These are phyloP conservation scores for Sporormia fimetaria DNA, from an alignment of 495 filamentous ascomycete genomes.

Conservation along the genomic window DNA sequence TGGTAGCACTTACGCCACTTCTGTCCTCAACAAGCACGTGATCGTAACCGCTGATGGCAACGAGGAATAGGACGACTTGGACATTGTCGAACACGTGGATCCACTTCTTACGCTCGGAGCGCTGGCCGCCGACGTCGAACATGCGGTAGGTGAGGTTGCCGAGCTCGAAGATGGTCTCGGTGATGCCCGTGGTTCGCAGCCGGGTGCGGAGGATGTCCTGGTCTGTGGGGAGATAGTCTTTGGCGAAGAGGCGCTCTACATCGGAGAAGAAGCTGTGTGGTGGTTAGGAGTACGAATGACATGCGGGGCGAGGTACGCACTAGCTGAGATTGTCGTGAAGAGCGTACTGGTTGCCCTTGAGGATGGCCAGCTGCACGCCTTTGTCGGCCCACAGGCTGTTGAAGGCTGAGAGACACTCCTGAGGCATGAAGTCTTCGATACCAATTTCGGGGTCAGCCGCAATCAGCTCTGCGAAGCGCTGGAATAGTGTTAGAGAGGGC, in stretches of 20 bases:
- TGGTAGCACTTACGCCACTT: slow-evolving; percentile 23
- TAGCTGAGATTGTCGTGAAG: slow-evolving; percentile 97
- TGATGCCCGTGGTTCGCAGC: slow-evolving; percentile 99
- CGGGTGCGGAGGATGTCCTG: slow-evolving; percentile 95
- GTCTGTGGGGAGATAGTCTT: slow-evolving; percentile 92
- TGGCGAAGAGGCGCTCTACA: slow-evolving; percentile 79
- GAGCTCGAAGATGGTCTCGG: slow-evolving; percentile 96
- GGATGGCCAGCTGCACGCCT: slow-evolving; percentile 77
- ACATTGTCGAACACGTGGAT: slow-evolving; percentile 99
- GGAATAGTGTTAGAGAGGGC: not conserved
- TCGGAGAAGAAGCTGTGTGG: slow-evolving; percentile 86
- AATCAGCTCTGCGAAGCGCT: slow-evolving; percentile 29
- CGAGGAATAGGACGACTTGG: slow-evolving; percentile 94
- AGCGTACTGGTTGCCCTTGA: slow-evolving; percentile 97
- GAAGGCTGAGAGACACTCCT: slow-evolving; percentile 89
- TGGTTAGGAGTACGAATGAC: not conserved
- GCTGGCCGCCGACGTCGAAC: slow-evolving; percentile 98
- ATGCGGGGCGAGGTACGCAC: slow-evolving; percentile 46
- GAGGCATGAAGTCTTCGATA: slow-evolving; percentile 80
- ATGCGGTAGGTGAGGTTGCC: slow-evolving; percentile 96
- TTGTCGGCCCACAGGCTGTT: slow-evolving; percentile 87
- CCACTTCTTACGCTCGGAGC: slow-evolving; percentile 99
- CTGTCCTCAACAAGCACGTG: slow-evolving; percentile 89
- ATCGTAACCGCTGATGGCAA: slow-evolving; percentile 98
- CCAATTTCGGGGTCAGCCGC: slow-evolving; percentile 75